Base-by-base conservation (phyloP, 2,329 filamentous ascomycete species). In the Cladosporium velox region DNA sequence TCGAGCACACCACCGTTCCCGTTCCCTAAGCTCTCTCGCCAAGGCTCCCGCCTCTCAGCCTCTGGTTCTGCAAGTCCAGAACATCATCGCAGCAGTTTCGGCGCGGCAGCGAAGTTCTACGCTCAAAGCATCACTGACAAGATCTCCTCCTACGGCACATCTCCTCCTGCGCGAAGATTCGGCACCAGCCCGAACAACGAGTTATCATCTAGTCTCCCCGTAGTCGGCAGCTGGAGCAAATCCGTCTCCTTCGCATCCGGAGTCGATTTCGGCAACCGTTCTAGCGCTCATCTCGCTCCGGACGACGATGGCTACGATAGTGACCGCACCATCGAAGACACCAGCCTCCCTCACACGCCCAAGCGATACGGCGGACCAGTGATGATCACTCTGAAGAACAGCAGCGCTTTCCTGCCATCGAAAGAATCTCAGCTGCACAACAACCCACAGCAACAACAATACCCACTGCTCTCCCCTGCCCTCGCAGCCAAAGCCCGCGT, bases 341-440 rank as follows among this genome's bases (percentile, higher is more conserved):
- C 60, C 34, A 73, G 70, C 61, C 66, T 74, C 38, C 70, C 73
- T n/a, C 70, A 74, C 32, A 79, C 67, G 14, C 72, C 71, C 67
- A 69, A 66, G 76, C 78, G 68, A 68, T 71, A 64, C 59, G 65
- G 76, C 73, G 66, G 68, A 15, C 67, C 67, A 4, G 79, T 87
- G 65, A 83, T 80, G 63, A 77, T 85, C 24, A 81, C 77, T n/a
- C 77, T 87, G 30, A 86, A 85, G 69, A 87, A 88, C 60, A 82
- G 85, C 67, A 79, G 82, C 65, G 78, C 81, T 41, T 89, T 89
- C 69, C 83, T 86, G 4, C 51, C 61, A 4, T 38, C 65, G 80
- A 83, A 41, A 83, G 57, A 59, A 14, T 1, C 11, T n/a, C 86
- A 66, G 35, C 63, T 18, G 47, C 41, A 47, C 4, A 21, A 44